A percentile compares a stretch with the other conserved stretches of the same genome.
Conservation (phyloP, 345 rosid genomes). For the Eucalyptus melliodora region DNA sequence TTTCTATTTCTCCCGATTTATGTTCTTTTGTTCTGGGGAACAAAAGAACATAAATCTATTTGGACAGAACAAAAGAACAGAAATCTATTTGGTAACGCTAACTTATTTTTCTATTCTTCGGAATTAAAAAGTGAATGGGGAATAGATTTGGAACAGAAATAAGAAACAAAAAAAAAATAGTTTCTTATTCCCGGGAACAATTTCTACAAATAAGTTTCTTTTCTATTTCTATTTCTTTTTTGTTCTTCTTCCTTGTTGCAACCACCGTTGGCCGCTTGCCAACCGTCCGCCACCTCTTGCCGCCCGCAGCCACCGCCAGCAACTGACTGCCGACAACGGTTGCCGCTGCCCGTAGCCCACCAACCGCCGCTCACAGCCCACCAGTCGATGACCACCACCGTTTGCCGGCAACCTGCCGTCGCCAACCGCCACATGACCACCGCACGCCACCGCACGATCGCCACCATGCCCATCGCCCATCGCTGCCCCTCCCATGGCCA, state of each 20-base stretch:
- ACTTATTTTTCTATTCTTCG: fast-evolving
- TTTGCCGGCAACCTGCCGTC: fast-evolving
- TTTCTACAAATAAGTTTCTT: too few species aligned
- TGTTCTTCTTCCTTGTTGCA: too few species aligned
- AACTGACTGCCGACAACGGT: fast-evolving
- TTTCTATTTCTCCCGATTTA: fast-evolving
- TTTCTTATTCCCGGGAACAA: fast-evolving
- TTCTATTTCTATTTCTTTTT: too few species aligned
- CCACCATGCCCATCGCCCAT: too few species aligned
- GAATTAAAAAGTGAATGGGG: fast-evolving
- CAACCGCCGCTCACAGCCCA: fast-evolving
- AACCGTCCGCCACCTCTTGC: fast-evolving
- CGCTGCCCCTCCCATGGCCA: fast-evolving
- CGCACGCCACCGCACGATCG: fast-evolving
- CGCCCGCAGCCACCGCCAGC: fast-evolving
- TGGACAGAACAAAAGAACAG: fast-evolving
- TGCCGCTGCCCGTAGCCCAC: too few species aligned
- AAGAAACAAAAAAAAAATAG: too few species aligned
- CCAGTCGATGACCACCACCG: fast-evolving
- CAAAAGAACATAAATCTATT: fast-evolving
- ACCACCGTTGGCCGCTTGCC: fast-evolving
- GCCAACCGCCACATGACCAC: fast-evolving
- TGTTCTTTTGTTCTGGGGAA: fast-evolving
- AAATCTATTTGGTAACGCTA: fast-evolving
- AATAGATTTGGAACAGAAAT: fast-evolving